Base-by-base conservation (phyloP, 805 yeast genomes). In the Tanozyma kutaoensis region DNA sequence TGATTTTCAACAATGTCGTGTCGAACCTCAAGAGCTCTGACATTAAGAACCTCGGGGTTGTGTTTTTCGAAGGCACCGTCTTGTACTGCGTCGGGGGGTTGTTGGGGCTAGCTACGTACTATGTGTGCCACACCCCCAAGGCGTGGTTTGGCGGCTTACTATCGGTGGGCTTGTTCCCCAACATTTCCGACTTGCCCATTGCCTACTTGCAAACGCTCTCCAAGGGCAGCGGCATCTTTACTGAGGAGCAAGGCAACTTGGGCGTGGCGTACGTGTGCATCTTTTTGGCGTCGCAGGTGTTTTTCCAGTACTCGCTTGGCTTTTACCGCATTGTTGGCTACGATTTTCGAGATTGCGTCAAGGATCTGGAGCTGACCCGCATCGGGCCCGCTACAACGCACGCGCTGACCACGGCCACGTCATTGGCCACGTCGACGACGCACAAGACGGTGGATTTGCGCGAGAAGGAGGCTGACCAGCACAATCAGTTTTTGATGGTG, bases 221-320 rank as follows among this genome's bases (percentile, higher is more conserved):
- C 15, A 62, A 69, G 11, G 73, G 84, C 1, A 57, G 69, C 2
- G 55, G 65, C 5, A 39, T 59, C 6, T 75, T 85, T 39, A 56
- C 75, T 0, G 40, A 57, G 11, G 66, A 50, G 4, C 72, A 79
- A 34, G 82, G 81, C 20, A 62, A 70, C 28, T 66, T 67, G 38
- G 96, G 95, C 15, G 76, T 78, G 15, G 91, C 95, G 1, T 81
- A 78, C 49, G 76, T 80, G 13, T 76, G 85, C 41, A 75, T 85
- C 19, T 79, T 77, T 39, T 58, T 76, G 24, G 76, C 82, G 3
- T 62, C 76, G 2, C 82, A 77, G 46, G 61, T 73, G 21, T 59
- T 80, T 24, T 50, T 66, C 40, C 72, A 78, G 51, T 81, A 82
- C 64, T 76, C 80, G 40, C 51, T 77, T 24, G 95, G 95, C 2